Conservation (phyloP, 768 basidiomycete species). For the Strobilomyces dryophilus region DNA sequence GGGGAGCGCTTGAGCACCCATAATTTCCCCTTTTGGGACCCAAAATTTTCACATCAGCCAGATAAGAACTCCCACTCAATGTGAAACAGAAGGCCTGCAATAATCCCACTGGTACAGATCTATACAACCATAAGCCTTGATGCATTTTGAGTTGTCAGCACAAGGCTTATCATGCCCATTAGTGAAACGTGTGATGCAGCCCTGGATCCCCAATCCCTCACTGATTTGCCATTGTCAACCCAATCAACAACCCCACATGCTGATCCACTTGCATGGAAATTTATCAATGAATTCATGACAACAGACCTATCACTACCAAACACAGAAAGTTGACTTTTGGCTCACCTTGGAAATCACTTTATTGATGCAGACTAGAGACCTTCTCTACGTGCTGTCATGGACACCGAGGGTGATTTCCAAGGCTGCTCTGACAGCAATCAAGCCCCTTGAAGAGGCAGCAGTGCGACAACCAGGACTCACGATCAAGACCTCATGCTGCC, state of each 20-base stretch:
- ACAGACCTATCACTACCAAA: neutral
- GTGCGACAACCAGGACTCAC: neutral
- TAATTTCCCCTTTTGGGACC: too few relatives aligned
- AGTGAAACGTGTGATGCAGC: too few relatives aligned
- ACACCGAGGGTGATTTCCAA: neutral
- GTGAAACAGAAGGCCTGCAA: too few relatives aligned
- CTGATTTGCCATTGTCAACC: neutral
- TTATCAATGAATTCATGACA: neutral
- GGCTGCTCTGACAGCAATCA: neutral
- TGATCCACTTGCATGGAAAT: neutral
- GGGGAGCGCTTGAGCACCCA: too few relatives aligned
- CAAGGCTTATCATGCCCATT: too few relatives aligned
- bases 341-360: neutral
- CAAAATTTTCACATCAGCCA: too few relatives aligned
- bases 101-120: too few relatives aligned
- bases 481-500: neutral
- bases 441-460: neutral
- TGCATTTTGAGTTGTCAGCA: too few relatives aligned
- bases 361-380: neutral
- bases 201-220: too few relatives aligned
- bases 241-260: neutral
- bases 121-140: too few relatives aligned
- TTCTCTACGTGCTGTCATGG: neutral
- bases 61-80: too few relatives aligned
- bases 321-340: neutral